phyloP scores from a whole-genome alignment of 176 grass and related monocot species.

The Phoenix dactylifera region DNA sequence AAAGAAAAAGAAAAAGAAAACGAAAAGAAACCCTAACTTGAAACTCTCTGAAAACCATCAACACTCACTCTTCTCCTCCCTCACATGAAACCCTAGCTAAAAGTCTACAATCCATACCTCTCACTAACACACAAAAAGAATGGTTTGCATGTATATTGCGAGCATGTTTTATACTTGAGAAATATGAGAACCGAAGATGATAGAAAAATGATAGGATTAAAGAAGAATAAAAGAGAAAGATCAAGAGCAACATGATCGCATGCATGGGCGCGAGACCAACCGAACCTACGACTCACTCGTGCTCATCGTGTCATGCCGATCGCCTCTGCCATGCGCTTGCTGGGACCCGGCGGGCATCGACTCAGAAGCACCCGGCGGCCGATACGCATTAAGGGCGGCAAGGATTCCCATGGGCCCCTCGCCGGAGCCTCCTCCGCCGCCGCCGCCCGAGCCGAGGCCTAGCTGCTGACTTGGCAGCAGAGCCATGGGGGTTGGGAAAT shows the following conservation, averaged over 20 bases:
- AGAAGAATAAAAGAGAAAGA: slow-evolving; percentile 38
- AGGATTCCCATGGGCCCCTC: slow-evolving; percentile 91
- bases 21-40: not conserved
- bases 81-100: slow-evolving; percentile 1
- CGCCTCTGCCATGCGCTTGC: slow-evolving; percentile 35
- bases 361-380: slow-evolving; percentile 40
- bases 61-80: not conserved
- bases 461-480: slow-evolving; percentile 75
- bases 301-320: slow-evolving; percentile 91
- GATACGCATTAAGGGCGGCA: slow-evolving; percentile 74
- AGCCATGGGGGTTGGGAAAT: slow-evolving; percentile 80
- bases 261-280: slow-evolving; percentile 1
- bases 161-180: not conserved
- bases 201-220: slow-evolving; percentile 46
- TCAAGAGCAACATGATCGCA: slow-evolving; percentile 30
- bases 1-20: not conserved
- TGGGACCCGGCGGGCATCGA: slow-evolving; percentile 21
- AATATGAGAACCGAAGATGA: slow-evolving; percentile 3
- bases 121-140: not conserved
- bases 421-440: slow-evolving; percentile 10
- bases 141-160: slow-evolving; percentile 3
- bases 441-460: slow-evolving; percentile 37
- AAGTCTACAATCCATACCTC: not conserved
- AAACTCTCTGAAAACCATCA: not conserved
- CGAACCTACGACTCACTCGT: slow-evolving; percentile 72